Evolutionary conservation across 139 green algal genomes (phyloP).

Genomic region (Mesostigma viride): DNA sequence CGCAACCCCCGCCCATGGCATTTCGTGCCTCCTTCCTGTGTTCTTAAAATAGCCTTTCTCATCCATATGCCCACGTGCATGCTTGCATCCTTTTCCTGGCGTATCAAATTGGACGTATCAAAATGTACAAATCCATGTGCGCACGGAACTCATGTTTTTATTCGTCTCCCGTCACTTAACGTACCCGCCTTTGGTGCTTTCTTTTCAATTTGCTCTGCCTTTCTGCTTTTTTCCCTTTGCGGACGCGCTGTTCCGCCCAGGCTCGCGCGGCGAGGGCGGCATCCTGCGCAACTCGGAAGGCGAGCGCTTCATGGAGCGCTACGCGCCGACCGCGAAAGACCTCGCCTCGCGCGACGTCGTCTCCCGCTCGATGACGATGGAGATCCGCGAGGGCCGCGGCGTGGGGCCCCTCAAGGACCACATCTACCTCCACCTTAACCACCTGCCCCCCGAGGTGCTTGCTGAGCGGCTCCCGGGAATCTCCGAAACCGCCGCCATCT

Average conservation of each 20-base stretch:
- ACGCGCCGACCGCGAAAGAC: slow-evolving; percentile 94
- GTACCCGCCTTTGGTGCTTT: no score
- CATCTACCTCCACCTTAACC: slow-evolving; percentile 98
- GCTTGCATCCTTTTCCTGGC: no score
- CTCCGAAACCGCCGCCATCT: slow-evolving; percentile 94
- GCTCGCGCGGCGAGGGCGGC: slow-evolving; percentile 80
- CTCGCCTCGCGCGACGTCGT: slow-evolving; percentile 95
- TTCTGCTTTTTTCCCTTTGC: no score
- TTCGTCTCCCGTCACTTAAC: no score
- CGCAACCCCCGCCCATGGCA: no score
- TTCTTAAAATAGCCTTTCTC: no score
- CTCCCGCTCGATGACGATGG: slow-evolving; percentile 43
- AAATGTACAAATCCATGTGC: no score
- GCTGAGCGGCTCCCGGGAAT: slow-evolving; percentile 94
- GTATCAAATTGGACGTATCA: no score
- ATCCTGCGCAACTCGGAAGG: slow-evolving; percentile 93
- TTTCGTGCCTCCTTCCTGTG: no score
- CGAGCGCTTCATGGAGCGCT: slow-evolving; percentile 98
- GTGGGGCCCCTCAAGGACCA: slow-evolving; percentile 74
- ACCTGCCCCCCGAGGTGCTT: slow-evolving; percentile 90
- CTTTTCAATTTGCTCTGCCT: no score
- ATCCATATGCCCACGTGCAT: no score
- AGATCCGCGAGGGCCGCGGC: slow-evolving; percentile 48
- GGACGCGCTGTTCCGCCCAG: neutral
- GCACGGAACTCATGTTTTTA: no score